Evolutionary conservation across 768 basidiomycete species (phyloP).

Genomic region (Pholiota conissans): DNA sequence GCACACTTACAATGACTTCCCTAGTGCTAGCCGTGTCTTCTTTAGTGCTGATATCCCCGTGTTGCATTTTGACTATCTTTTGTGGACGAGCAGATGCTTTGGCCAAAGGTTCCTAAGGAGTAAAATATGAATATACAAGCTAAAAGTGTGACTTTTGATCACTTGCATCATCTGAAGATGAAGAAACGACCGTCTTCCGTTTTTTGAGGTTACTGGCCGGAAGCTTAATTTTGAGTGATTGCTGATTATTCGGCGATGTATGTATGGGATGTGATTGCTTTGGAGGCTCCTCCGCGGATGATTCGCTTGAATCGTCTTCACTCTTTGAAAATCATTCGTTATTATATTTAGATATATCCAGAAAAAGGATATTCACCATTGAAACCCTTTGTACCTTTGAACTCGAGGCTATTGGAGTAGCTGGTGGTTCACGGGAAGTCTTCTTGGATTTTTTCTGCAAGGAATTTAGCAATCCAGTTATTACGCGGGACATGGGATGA

Average conservation of each 20-base stretch:
- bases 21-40: neutral
- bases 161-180: constrained; percentile 16
- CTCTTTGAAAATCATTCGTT: neutral
- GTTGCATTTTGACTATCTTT: neutral
- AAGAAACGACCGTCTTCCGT: constrained; percentile 9
- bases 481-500: neutral
- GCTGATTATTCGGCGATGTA: neutral
- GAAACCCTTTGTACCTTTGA: neutral
- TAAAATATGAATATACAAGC: neutral
- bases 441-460: neutral
- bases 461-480: neutral
- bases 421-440: neutral
- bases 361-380: neutral
- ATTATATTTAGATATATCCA: no score
- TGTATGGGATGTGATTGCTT: neutral
- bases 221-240: constrained; percentile 10
- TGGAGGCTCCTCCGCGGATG: neutral
- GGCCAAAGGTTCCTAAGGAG: constrained; percentile 8
- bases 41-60: neutral
- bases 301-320: neutral
- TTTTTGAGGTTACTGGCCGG: constrained; percentile 8
- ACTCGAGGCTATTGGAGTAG: neutral
- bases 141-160: neutral
- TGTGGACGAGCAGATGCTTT: neutral
- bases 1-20: neutral